Base-by-base conservation (phyloP, 176 grass and related monocot species). In the Bonia amplexicaulis region DNA sequence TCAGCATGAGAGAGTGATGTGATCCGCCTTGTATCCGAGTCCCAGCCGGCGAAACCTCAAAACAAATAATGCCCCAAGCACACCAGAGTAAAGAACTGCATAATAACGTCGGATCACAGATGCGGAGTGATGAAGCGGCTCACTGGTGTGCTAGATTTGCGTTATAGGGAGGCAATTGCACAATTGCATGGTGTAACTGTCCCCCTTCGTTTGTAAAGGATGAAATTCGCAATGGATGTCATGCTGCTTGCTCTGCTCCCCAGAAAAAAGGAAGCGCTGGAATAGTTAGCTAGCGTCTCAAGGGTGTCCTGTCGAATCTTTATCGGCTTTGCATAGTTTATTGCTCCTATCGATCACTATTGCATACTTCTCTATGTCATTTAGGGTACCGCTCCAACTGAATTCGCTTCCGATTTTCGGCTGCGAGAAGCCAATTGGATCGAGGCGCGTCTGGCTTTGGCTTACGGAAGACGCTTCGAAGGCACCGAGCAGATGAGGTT, bases 21-120 rank as follows among this genome's bases (percentile, higher is more conserved):
- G 63, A 40, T 80, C 25, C 12, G 33, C 31, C 52, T 48, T 29
- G 72, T 23, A 19, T 55, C 4, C 3, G 45, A 73, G 9, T 39
- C 53, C 57, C 77, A 73, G n/a, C 12, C 5, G 0, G 44, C 52
- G 35, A 35, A 86, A 47, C 20, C 42, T 71, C 46, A 20, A 57
- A 69, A 47, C 48, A 14, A 73, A 59, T 70, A 71, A 40, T 55
- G 29, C 11, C 74, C 16, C 55, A 51, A 73, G 37, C 41, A 78
- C 66, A 73, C 14, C 33, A 66, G 86, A 78, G 55, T 37, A 72
- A 79, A 83, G 13, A 79, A 67, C 74, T 67, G 27, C 67, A 82
- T 15, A 83, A 83, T 90, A 79, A 78, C 16, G 23, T 42, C 3
- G 48, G 33, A 65, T 76, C 60, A 42, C 59, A 42, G 71, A 41